A percentile compares a stretch with the other conserved stretches of the same genome.
These are phyloP conservation scores for Hordeum pubiflorum DNA, from an alignment of 202 grass and related monocot species.

Conservation along the genomic window DNA sequence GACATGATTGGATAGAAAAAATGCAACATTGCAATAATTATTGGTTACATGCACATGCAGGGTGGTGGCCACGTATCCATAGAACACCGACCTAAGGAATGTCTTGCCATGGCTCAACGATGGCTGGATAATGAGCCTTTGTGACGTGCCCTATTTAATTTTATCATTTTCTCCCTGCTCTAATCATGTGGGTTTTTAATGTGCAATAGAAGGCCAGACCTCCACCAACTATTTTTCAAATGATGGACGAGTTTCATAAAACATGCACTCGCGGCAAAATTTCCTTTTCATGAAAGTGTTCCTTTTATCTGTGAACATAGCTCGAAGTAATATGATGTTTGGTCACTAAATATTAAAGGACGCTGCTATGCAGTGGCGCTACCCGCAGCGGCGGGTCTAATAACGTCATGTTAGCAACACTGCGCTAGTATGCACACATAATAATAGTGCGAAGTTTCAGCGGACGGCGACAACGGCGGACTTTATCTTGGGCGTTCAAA, in stretches of 20 bases:
- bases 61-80: constrained; percentile 16
- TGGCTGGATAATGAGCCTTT: constrained; percentile 21
- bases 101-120: constrained; percentile 10
- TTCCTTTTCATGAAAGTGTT: background rate
- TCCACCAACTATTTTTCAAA: background rate
- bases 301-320: background rate
- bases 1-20: background rate
- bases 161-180: background rate
- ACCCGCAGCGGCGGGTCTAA: too few relatives aligned
- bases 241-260: background rate
- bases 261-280: background rate
- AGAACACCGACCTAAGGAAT: constrained; percentile 28
- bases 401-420: too few relatives aligned
- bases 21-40: background rate
- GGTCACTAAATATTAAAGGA: too few relatives aligned
- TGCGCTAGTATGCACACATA: too few relatives aligned
- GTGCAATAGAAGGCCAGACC: background rate
- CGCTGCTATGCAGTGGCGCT: too few relatives aligned
- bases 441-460: too few relatives aligned
- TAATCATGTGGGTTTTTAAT: background rate
- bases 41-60: background rate
- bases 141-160: background rate
- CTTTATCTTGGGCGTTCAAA: too few relatives aligned
- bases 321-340: background rate
- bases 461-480: too few relatives aligned